Evolutionary conservation across 345 rosid species (phyloP).

Genomic region (Aethionema arabicum): DNA sequence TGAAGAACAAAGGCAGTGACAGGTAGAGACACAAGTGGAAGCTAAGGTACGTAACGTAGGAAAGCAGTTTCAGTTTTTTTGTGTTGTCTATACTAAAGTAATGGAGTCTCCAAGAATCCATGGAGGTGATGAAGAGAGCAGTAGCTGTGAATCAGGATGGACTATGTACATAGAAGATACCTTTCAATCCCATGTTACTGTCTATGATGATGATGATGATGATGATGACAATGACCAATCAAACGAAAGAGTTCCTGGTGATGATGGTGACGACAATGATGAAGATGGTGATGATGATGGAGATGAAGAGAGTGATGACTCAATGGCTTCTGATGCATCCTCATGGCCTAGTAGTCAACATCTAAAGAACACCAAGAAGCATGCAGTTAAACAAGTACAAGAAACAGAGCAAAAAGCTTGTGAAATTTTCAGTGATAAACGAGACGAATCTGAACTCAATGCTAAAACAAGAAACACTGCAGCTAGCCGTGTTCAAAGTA

Average conservation of each 20-base stretch:
- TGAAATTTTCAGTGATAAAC: slow-evolving; percentile 32
- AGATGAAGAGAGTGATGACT: slow-evolving; percentile 57
- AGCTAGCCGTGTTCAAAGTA: slow-evolving; percentile 44
- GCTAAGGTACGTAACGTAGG: slow-evolving; percentile 26
- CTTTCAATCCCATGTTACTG: slow-evolving; percentile 31
- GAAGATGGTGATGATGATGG: slow-evolving; percentile 27
- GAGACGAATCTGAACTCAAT: slow-evolving; percentile 37
- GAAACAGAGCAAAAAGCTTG: slow-evolving; percentile 37
- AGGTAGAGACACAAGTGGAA: slow-evolving; percentile 27
- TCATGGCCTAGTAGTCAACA: slow-evolving; percentile 58
- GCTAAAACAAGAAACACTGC: slow-evolving; percentile 41
- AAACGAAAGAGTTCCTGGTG: slow-evolving; percentile 8
- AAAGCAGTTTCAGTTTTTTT: background rate
- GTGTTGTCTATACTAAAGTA: background rate
- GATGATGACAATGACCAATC: slow-evolving; percentile 15
- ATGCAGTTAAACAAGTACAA: slow-evolving; percentile 38
- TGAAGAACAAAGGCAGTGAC: slow-evolving; percentile 27
- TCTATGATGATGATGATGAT: slow-evolving; percentile 28
- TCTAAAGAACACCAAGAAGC: slow-evolving; percentile 35
- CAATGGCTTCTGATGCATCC: slow-evolving; percentile 80
- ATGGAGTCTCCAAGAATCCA: slow-evolving; percentile 54
- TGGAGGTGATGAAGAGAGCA: slow-evolving; percentile 43
- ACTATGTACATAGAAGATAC: slow-evolving; percentile 61
- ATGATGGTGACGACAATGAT: slow-evolving; percentile 11
- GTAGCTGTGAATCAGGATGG: slow-evolving; percentile 67